Evolutionary conservation across 139 green algal genomes (phyloP), one percentile per base, ranked within the genome.

Genomic region (Edaphochlamys debaryana): DNA sequence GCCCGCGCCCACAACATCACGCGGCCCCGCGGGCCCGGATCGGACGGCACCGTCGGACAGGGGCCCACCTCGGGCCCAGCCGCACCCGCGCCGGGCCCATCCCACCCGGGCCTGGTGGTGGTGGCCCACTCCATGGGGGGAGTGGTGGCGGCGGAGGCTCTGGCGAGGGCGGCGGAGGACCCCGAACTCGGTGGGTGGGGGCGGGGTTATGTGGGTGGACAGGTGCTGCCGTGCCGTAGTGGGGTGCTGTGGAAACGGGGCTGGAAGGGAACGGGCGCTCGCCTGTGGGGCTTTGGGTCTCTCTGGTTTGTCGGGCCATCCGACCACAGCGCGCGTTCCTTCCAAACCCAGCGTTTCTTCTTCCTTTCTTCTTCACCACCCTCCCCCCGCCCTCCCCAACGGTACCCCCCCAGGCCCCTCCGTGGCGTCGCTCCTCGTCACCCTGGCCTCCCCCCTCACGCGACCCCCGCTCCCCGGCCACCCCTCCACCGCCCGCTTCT

Each of bases 61-160:
- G n/a, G n/a, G n/a, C n/a, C n/a, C n/a, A n/a, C n/a, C n/a, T n/a
- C n/a, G n/a, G n/a, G n/a, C n/a, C n/a, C n/a, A n/a, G n/a, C n/a
- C n/a, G 19, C 32, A 45, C 7, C 34, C 34, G 4, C 34, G 7
- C 5, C 19, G 34, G 37, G 27, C 40, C 66, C 75, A 42, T 36
- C 77, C 54, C 82, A 78, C 64, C 64, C 69, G 3, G 81, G 78
- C 19, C 58, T 95, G 20, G 42, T 95, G 17, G 71, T 96, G 42
- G 82, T 94, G 30, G 93, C 89, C 4, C 93, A 96, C 86, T 95
- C 92, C 30, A 96, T 96, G 93, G 93, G 93, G 23, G 93, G 93
- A 22, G 68, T 95, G 45, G 89, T 95, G 11, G 93, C 92, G 29
- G 79, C 86, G 3, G 81, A 80, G 29, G 87, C 87, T 17, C 32